Conservation (phyloP, 2,329 filamentous ascomycete species). For the Diaporthe aspalathi region DNA sequence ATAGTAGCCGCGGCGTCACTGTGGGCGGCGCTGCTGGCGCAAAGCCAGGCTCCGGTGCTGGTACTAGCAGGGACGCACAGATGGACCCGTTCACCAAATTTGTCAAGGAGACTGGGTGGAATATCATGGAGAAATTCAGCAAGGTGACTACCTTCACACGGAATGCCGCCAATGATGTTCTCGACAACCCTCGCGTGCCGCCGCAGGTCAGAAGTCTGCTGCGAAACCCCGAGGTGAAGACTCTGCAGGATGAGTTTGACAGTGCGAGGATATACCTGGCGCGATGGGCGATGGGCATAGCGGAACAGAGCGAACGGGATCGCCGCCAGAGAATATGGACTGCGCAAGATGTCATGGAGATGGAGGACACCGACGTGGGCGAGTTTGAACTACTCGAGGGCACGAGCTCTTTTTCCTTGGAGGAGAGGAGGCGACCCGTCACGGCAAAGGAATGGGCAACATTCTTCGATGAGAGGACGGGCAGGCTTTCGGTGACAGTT, state of each 20-base stretch:
- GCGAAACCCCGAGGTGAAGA: constrained; percentile 93
- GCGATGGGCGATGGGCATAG: constrained; percentile 98
- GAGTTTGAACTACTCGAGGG: constrained; percentile 96
- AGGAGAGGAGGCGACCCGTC: constrained; percentile 81
- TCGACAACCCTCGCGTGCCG: constrained; percentile 90
- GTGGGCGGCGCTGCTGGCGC: constrained; percentile 50
- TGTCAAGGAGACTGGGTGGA: constrained; percentile 95
- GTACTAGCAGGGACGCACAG: constrained; percentile 69
- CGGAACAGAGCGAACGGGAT: constrained; percentile 94
- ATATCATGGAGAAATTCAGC: constrained; percentile 94
- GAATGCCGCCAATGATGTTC: constrained; percentile 89
- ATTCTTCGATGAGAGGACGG: constrained; percentile 83
- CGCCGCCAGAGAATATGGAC: constrained; percentile 91
- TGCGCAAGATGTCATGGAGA: constrained; percentile 88
- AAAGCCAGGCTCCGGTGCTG: constrained; percentile 46
- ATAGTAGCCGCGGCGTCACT: constrained; percentile 49
- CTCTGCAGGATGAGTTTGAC: constrained; percentile 95
- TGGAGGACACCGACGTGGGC: constrained; percentile 94
- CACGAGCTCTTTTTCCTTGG: constrained; percentile 76
- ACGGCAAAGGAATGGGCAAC: constrained; percentile 88
- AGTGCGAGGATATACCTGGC: constrained; percentile 94
- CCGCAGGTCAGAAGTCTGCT: constrained; percentile 88
- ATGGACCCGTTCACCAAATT: constrained; percentile 96
- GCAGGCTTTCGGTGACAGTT: constrained; percentile 80
- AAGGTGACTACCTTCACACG: constrained; percentile 97